Base-by-base conservation (phyloP, 208 protist species). In the Acanthamoeba divionensis region DNA sequence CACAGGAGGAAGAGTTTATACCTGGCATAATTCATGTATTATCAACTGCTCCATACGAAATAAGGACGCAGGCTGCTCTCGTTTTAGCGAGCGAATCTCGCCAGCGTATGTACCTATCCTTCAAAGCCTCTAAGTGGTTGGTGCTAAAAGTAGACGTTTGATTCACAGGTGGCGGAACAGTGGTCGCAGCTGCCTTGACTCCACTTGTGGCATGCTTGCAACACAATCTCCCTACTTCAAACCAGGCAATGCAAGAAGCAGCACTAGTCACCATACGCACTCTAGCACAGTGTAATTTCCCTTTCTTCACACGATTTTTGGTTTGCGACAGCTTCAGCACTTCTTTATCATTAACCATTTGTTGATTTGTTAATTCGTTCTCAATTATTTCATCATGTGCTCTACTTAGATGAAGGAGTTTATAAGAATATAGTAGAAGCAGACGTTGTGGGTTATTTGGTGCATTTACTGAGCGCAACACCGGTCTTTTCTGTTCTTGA, bases 171-270 rank as follows among this genome's bases (percentile, higher is more conserved):
- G 67, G 67, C 5, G 18, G n/a, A 21, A 26, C 21, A n/a, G 12
- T 44, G 26, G 33, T 79, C 36, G 2, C 36, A n/a, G 44, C 67
- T 4, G 24, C 67, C 24, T 12, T 79, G 67, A 29, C 67, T 10
- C 67, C 67, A 12, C 67, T 79, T 38, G 67, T 79, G 41, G 67
- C 67, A 24, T 79, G 67, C 67, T 31, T 79, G 24, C 67, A 79
- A 29, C 24, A 38, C 3, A 57, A 38, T 3, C 67, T 4, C 29
- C 36, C 29, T 38, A n/a, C n/a, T n/a, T n/a, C n/a, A n/a, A n/a
- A n/a, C n/a, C 67, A 79, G 41, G 2, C 67, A 15, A 79, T 79
- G 67, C 67, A 79, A 1, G 67, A 79, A 29, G 67, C 67, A 50
- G 67, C 44, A 21, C 67, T 79, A 24, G 26, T 10, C 67, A 26